These are phyloP conservation scores for Paecilomyces sp. DNA, from an alignment of 2,329 filamentous ascomycete species.

Conservation along the genomic window DNA sequence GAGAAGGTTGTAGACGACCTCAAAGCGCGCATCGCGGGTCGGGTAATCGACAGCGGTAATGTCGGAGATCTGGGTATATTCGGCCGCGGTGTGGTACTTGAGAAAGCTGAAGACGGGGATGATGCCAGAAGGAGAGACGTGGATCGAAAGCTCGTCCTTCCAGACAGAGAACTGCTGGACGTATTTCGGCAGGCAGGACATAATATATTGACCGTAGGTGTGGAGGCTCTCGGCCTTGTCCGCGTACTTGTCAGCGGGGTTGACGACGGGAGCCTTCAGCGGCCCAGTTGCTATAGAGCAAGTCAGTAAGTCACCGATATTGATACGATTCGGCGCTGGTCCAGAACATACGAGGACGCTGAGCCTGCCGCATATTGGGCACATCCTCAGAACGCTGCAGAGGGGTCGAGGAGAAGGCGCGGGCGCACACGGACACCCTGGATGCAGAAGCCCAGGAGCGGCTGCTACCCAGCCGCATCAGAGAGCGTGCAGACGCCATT, in stretches of 20 bases:
- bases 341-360: slow-evolving; percentile 39
- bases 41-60: slow-evolving; percentile 96
- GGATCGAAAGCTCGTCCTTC: slow-evolving; percentile 97
- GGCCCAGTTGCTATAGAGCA: slow-evolving; percentile 43
- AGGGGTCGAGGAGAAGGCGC: slow-evolving; percentile 33
- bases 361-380: slow-evolving; percentile 60
- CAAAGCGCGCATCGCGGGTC: slow-evolving; percentile 90
- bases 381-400: slow-evolving; percentile 36
- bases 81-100: slow-evolving; percentile 95
- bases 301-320: slow-evolving; percentile 4
- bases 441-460: slow-evolving; percentile 30
- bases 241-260: slow-evolving; percentile 87
- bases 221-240: slow-evolving; percentile 83
- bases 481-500: slow-evolving; percentile 40
- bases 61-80: slow-evolving; percentile 88
- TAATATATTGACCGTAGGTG: slow-evolving; percentile 91
- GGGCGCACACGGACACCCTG: slow-evolving; percentile 24
- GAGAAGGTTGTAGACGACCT: slow-evolving; percentile 95
- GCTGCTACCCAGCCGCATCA: slow-evolving; percentile 36
- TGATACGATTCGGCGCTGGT: slow-evolving; percentile 5
- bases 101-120: slow-evolving; percentile 90
- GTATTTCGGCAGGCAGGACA: slow-evolving; percentile 95
- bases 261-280: slow-evolving; percentile 73
- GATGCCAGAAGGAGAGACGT: slow-evolving; percentile 80
- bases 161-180: slow-evolving; percentile 98